phyloP scores from a whole-genome alignment of 2,329 filamentous ascomycete species.

The Claviceps purpurea region DNA sequence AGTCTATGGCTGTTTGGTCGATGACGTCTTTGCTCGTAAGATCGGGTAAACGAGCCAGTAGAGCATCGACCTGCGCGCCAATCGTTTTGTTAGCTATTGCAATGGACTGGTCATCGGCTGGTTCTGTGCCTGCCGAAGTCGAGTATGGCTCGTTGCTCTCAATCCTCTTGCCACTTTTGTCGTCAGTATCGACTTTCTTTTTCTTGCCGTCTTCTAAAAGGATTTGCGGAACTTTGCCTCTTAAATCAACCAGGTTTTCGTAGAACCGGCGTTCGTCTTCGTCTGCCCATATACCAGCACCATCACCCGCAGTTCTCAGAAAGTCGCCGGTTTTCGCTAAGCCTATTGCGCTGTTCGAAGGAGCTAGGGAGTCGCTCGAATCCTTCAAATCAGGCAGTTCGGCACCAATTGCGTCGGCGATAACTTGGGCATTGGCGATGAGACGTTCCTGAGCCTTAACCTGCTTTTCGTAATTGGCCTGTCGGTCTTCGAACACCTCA shows the following conservation, averaged over 20 bases:
- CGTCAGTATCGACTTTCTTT: conserved; percentile 73
- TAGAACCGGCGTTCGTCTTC: conserved; percentile 97
- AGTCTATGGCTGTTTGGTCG: conserved; percentile 87
- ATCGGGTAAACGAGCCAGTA: conserved; percentile 79
- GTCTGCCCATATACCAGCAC: conserved; percentile 94
- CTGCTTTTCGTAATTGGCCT: conserved; percentile 89
- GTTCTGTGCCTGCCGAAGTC: conserved; percentile 35
- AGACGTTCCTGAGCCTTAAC: conserved; percentile 86
- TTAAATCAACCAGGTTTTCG: conserved; percentile 88
- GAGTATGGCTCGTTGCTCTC: conserved; percentile 40
- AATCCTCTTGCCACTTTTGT: conserved; percentile 64
- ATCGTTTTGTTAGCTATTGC: conserved; percentile 96
- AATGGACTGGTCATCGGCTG: conserved; percentile 73
- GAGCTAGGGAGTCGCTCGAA: conserved; percentile 54
- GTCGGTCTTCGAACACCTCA: conserved; percentile 94
- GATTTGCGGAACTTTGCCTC: conserved; percentile 89
- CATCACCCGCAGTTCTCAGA: conserved; percentile 76
- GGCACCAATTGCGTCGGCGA: conserved; percentile 74
- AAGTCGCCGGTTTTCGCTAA: conserved; percentile 92
- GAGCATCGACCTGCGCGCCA: conserved; percentile 86
- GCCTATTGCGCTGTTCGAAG: conserved; percentile 68
- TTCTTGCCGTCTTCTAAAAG: conserved; percentile 90
- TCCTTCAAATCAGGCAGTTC: conserved; percentile 93
- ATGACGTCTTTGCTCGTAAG: conserved; percentile 83
- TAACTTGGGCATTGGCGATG: conserved; percentile 74